phyloP scores from a whole-genome alignment of 306 rosid species.

The Fragaria iinumae region DNA sequence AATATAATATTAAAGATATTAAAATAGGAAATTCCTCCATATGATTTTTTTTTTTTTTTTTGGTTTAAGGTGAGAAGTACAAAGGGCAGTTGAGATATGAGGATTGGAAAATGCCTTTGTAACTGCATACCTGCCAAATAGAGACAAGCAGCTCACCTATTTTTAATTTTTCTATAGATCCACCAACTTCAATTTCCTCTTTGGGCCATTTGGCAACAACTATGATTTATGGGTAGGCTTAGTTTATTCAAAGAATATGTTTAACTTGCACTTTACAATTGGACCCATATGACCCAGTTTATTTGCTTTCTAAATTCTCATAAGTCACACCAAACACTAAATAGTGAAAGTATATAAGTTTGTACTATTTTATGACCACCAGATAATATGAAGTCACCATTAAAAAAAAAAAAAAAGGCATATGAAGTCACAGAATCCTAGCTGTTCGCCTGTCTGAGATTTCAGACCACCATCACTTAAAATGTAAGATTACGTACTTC shows the following conservation, averaged over 20 bases:
- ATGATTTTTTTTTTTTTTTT: background rate
- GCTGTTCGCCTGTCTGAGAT: background rate
- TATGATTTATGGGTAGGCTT: background rate
- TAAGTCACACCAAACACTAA: background rate
- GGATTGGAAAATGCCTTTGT: conserved; percentile 20
- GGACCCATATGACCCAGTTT: conserved; percentile 9
- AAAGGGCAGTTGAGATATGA: conserved; percentile 19
- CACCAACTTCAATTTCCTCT: background rate
- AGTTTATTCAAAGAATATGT: background rate
- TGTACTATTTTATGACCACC: background rate
- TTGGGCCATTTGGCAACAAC: conserved; percentile 8
- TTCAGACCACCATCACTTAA: background rate
- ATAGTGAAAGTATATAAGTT: background rate
- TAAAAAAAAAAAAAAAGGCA: background rate
- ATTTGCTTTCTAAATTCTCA: background rate
- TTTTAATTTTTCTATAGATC: background rate
- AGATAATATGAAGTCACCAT: background rate
- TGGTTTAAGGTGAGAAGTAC: conserved; percentile 14
- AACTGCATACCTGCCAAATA: conserved; percentile 33
- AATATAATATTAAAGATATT: background rate
- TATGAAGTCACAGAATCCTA: background rate
- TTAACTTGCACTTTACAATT: conserved; percentile 10
- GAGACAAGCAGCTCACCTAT: conserved; percentile 18
- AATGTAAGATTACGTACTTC: background rate
- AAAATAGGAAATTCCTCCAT: background rate